Conservation (phyloP, 2,329 filamentous ascomycete genomes). For the Cadophora sp. region DNA sequence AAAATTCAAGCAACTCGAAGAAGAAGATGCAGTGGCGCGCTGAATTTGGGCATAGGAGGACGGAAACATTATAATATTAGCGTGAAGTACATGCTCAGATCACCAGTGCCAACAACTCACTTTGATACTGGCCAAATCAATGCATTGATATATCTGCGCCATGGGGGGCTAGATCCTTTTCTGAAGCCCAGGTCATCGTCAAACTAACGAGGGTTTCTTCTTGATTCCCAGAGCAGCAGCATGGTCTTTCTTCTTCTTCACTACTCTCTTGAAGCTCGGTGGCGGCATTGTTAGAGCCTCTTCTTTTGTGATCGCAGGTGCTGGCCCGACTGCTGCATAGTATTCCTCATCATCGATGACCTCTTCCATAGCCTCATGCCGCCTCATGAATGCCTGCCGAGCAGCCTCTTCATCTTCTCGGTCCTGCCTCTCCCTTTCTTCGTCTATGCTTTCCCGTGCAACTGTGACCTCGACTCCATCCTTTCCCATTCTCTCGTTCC, state of each 20-base stretch:
- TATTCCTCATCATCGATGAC: conserved; percentile 45
- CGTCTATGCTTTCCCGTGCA: conserved; percentile 58
- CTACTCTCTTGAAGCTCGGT: conserved; percentile 74
- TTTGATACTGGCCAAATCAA: conserved; percentile 5
- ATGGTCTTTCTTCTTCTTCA: conserved; percentile 89
- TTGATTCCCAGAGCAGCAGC: conserved; percentile 82
- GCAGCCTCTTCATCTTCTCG: conserved; percentile 85
- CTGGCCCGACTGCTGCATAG: conserved; percentile 41
- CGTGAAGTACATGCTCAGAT: background rate
- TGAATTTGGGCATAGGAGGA: background rate
- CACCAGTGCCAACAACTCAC: conserved; percentile 2
- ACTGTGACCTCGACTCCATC: conserved; percentile 69
- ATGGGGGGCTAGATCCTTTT: background rate
- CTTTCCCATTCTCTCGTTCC: conserved; percentile 77
- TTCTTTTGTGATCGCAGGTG: conserved; percentile 47
- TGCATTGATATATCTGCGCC: background rate
- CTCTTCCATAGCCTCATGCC: conserved; percentile 44
- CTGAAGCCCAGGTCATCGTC: conserved; percentile 24
- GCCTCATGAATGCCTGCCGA: conserved; percentile 70
- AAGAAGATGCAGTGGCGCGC: background rate
- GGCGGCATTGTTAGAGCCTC: conserved; percentile 53
- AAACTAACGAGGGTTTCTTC: conserved; percentile 73
- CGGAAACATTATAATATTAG: background rate
- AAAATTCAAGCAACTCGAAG: background rate
- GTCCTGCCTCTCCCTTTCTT: conserved; percentile 71